Conservation (phyloP, 73 alveolate genomes). For the Paramecium biaurelia region DNA sequence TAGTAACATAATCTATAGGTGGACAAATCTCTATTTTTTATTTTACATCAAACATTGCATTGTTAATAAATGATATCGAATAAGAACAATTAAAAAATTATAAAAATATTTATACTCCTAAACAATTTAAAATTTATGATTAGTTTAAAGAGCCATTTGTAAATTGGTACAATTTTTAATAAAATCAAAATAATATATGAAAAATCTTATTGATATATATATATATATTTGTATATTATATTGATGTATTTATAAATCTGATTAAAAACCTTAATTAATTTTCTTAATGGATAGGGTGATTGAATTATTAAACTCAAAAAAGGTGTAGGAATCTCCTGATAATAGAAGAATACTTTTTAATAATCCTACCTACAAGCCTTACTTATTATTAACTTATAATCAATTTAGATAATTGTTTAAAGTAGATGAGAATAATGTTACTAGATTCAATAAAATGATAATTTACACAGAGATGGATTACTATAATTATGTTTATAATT, state of each 20-base stretch:
- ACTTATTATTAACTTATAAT: neutral
- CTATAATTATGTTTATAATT: conserved; percentile 12
- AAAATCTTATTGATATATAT: neutral
- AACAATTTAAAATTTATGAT: neutral
- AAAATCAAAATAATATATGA: neutral
- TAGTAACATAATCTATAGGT: neutral
- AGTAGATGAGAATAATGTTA: neutral
- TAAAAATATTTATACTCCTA: neutral
- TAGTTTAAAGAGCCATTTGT: neutral
- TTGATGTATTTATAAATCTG: neutral
- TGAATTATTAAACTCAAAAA: conserved; percentile 8
- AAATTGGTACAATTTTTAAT: neutral
- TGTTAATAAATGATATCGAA: neutral
- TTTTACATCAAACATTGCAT: neutral
- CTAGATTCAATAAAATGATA: conserved; percentile 28
- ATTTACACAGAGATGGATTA: conserved; percentile 23
- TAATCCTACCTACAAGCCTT: neutral
- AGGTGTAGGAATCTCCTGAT: neutral
- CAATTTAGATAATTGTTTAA: neutral
- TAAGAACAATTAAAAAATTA: neutral
- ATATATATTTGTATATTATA: neutral
- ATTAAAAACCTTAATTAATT: neutral
- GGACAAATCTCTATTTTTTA: neutral
- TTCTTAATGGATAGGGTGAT: neutral
- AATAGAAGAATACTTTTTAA: conserved; percentile 16